Percentiles rank a stretch among this genome's conserved stretches.
These are phyloP conservation scores for Aegilops sharonensis DNA, from an alignment of 176 grass and related monocot species.

Conservation along the genomic window DNA sequence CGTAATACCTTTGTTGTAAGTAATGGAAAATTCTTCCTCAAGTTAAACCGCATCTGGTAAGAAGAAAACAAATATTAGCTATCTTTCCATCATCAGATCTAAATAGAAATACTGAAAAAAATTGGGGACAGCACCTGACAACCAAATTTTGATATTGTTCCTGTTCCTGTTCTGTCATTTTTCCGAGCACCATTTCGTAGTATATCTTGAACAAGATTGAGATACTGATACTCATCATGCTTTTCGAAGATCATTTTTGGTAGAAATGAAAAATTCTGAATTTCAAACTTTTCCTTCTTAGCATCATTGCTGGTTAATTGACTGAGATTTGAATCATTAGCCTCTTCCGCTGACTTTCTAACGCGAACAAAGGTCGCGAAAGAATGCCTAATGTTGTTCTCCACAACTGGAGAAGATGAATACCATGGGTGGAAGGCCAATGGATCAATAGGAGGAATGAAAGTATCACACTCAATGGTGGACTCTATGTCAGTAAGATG, in stretches of 20 bases:
- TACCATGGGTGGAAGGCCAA: constrained; percentile 78
- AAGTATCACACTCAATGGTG: constrained; percentile 73
- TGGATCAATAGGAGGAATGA: constrained; percentile 59
- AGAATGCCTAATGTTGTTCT: constrained; percentile 71
- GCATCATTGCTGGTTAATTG: not conserved
- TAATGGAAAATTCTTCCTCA: constrained; percentile 76
- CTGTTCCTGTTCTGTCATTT: constrained; percentile 88
- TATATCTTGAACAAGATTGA: constrained; percentile 80
- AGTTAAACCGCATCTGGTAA: constrained; percentile 84
- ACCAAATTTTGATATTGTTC: constrained; percentile 89
- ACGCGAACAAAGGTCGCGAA: constrained; percentile 70
- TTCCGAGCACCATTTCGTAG: constrained; percentile 57
- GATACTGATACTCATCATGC: constrained; percentile 80
- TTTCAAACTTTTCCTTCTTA: constrained; percentile 64
- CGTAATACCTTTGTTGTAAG: constrained; percentile 73
- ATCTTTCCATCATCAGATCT: constrained; percentile 9
- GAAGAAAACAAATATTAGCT: constrained; percentile 25
- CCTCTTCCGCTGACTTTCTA: constrained; percentile 37
- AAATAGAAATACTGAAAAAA: constrained; percentile 3
- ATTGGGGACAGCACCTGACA: constrained; percentile 61
- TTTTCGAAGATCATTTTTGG: constrained; percentile 71
- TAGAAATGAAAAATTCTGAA: constrained; percentile 62
- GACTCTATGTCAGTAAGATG: constrained; percentile 76
- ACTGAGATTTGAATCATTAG: constrained; percentile 22
- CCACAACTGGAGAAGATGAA: constrained; percentile 72